Evolutionary conservation across 495 filamentous ascomycete genomes (phyloP).

Genomic region (Penicillium paxilli): DNA sequence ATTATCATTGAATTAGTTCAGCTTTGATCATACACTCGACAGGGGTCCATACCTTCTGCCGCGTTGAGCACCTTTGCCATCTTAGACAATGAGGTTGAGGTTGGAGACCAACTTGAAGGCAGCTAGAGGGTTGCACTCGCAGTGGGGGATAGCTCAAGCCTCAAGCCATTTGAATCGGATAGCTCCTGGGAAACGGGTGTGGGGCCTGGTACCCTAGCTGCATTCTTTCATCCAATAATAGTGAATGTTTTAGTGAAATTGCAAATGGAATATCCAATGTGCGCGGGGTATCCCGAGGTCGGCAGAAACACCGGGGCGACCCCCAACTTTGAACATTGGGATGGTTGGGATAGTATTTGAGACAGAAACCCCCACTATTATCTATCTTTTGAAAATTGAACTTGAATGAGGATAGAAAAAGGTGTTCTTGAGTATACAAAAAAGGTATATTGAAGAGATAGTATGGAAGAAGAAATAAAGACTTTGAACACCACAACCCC

Average conservation of each 20-base stretch:
- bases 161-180: neutral
- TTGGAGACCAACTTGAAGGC: too few relatives aligned
- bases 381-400: neutral
- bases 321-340: neutral
- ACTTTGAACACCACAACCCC: conserved; percentile 1
- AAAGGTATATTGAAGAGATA: neutral
- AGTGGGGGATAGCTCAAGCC: neutral
- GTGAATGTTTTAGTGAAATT: neutral
- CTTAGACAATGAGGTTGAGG: conserved; percentile 16
- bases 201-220: too few relatives aligned
- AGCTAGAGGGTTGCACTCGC: neutral
- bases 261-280: neutral
- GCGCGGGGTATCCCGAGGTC: conserved; percentile 1
- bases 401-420: neutral
- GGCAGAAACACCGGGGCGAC: neutral
- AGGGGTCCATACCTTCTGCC: conserved; percentile 37
- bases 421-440: neutral
- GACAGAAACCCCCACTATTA: neutral
- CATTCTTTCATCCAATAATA: neutral
- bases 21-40: neutral
- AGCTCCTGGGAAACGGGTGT: too few relatives aligned
- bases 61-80: conserved; percentile 48
- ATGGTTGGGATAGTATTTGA: neutral
- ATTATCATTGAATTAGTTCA: conserved; percentile 5
- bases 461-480: neutral